Evolutionary conservation across 495 filamentous ascomycete species (phyloP).

Genomic region (Stereocaulon alpinum): DNA sequence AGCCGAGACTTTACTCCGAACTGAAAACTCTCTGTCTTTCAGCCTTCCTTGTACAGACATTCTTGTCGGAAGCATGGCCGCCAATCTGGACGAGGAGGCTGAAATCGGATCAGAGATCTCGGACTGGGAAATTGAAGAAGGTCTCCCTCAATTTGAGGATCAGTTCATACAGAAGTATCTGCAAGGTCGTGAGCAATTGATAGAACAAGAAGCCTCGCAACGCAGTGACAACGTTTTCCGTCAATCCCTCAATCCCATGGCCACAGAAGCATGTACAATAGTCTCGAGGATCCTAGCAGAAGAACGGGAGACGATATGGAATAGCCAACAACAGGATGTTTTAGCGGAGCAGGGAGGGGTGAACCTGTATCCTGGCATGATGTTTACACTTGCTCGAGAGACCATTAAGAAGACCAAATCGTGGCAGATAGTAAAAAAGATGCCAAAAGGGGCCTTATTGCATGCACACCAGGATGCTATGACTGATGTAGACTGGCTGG

Average conservation of each 20-base stretch:
- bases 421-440: conserved; percentile 70
- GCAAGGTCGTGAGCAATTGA: conserved; percentile 62
- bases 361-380: conserved; percentile 71
- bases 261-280: conserved; percentile 64
- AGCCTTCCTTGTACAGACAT: not conserved
- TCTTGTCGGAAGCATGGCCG: not conserved
- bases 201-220: conserved; percentile 67
- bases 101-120: conserved; percentile 22
- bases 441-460: conserved; percentile 87
- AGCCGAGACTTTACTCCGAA: not conserved
- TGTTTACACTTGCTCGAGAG: conserved; percentile 71
- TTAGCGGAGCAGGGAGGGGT: conserved; percentile 37
- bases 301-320: conserved; percentile 66
- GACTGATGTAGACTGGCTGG: conserved; percentile 72
- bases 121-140: conserved; percentile 41
- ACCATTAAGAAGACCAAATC: conserved; percentile 72
- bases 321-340: conserved; percentile 53
- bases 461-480: conserved; percentile 87
- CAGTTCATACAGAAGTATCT: conserved; percentile 74
- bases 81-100: not conserved
- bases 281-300: conserved; percentile 65
- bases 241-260: conserved; percentile 63
- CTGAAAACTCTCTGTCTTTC: not conserved
- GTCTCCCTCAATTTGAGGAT: conserved; percentile 47
- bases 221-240: conserved; percentile 47